Base-by-base conservation (phyloP, 2,329 filamentous ascomycete species). In the Pyrenochaeta sp. region DNA sequence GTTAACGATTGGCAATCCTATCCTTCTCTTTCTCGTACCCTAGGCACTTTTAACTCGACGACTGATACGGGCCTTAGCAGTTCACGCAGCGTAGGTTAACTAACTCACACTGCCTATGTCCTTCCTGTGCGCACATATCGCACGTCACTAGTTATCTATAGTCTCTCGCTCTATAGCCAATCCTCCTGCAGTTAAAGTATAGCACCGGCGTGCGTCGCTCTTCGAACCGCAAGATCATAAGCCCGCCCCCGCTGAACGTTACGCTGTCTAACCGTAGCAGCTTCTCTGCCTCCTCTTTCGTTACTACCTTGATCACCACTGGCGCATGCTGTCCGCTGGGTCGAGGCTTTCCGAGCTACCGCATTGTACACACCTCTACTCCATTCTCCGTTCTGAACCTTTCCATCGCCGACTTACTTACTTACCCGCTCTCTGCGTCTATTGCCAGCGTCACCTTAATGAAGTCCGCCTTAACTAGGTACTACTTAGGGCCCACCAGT, bases 131-230 rank as follows among this genome's bases (percentile, higher is more conserved):
- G 20, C 43, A 49, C 40, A 40, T 54, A 33, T 54, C 45, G 45
- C 45, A 54, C 33, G 45, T 49, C 41, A 31, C 51, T 33, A 27
- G 47, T 31, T 35, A 31, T 29, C 27, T 31, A 43, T 42, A 56
- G 48, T 56, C 52, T 33, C 52, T 50, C 43, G 36, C 52, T 56
- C 52, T 51, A 37, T 56, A 37, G 15, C 48, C 35, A 18, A 56
- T 36, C 33, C 47, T 11, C 30, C 52, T 51, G 37, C 47, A 56
- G 18, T 45, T 51, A 18, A 50, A 56, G 47, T 35, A 56, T 7
- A 21, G 17, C 31, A 56, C 52, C n/a, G 29, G 52, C 42, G 41
- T 56, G 43, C 47, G 52, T 47, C 47, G 41, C 41, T 56, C 47
- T 36, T 56, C 47, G 31, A 51, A 56, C 41, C 17, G 47, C 31